phyloP scores from a whole-genome alignment of 2,329 filamentous ascomycete genomes.

The Colletotrichum sansevieriae region DNA sequence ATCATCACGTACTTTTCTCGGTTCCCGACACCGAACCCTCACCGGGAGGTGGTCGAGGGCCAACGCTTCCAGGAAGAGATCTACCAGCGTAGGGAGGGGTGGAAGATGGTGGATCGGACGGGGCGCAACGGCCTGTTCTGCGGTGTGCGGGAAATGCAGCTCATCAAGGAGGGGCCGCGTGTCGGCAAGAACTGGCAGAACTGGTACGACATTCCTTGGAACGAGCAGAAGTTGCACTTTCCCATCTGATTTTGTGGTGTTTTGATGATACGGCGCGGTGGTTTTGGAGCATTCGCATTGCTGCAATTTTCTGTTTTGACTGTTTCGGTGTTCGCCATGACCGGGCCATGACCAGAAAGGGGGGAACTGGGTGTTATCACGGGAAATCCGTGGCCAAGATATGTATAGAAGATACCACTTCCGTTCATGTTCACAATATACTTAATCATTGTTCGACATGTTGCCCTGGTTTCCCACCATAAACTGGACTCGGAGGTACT shows the following conservation, averaged over 20 bases:
- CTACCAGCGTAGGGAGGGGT: slow-evolving; percentile 58
- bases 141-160: slow-evolving; percentile 64
- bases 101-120: slow-evolving; percentile 57
- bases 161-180: slow-evolving; percentile 45
- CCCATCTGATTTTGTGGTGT: slow-evolving; percentile 13
- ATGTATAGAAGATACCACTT: slow-evolving; percentile 27
- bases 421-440: slow-evolving; percentile 14
- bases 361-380: not conserved
- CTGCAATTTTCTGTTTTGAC: not conserved
- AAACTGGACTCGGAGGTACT: too few species aligned
- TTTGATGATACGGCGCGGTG: not conserved
- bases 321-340: not conserved
- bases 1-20: slow-evolving; percentile 68
- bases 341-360: not conserved
- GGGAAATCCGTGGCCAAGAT: not conserved
- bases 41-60: slow-evolving; percentile 71
- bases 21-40: slow-evolving; percentile 71
- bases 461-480: too few species aligned
- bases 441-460: too few species aligned
- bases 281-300: not conserved
- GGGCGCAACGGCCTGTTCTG: slow-evolving; percentile 68
- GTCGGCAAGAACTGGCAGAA: slow-evolving; percentile 40
- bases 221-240: slow-evolving; percentile 31
- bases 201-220: slow-evolving; percentile 32
- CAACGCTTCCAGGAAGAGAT: slow-evolving; percentile 64